These are phyloP conservation scores for Phaeomoniella chlamydospora DNA, from an alignment of 2,329 filamentous ascomycete genomes.

Conservation along the genomic window DNA sequence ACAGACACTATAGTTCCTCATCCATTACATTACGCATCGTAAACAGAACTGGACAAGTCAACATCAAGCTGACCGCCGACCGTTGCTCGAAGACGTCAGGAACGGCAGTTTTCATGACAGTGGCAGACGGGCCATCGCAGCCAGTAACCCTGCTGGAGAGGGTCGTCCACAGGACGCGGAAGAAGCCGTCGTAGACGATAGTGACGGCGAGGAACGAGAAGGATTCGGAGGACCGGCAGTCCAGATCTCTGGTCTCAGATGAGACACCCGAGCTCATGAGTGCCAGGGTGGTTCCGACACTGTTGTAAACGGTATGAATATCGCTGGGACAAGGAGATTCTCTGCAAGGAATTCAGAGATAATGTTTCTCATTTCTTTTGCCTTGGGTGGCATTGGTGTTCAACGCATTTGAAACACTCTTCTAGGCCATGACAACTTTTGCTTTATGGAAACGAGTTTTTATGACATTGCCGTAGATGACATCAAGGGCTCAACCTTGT, in stretches of 20 bases:
- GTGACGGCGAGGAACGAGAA: neutral
- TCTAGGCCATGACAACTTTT: too few species aligned
- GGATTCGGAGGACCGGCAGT: neutral
- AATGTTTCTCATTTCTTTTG: too few species aligned
- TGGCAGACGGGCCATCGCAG: neutral
- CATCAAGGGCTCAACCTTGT: too few species aligned
- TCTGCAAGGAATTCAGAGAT: too few species aligned
- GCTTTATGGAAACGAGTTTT: too few species aligned
- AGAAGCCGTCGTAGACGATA: neutral
- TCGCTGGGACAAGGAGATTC: too few species aligned
- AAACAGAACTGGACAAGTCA: neutral
- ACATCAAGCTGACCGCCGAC: neutral
- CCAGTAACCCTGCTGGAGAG: neutral
- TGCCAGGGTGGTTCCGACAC: too few species aligned
- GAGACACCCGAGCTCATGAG: too few species aligned
- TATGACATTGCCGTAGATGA: too few species aligned
- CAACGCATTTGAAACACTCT: too few species aligned
- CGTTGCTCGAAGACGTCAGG: neutral
- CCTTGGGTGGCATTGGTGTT: too few species aligned
- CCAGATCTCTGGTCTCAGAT: neutral
- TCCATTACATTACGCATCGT: neutral
- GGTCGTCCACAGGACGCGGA: neutral
- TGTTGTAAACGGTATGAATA: too few species aligned
- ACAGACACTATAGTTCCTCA: neutral
- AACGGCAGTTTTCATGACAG: neutral